Evolutionary conservation across 108 stramenopile species (phyloP).

Genomic region (Hondaea fermentalgiana): DNA sequence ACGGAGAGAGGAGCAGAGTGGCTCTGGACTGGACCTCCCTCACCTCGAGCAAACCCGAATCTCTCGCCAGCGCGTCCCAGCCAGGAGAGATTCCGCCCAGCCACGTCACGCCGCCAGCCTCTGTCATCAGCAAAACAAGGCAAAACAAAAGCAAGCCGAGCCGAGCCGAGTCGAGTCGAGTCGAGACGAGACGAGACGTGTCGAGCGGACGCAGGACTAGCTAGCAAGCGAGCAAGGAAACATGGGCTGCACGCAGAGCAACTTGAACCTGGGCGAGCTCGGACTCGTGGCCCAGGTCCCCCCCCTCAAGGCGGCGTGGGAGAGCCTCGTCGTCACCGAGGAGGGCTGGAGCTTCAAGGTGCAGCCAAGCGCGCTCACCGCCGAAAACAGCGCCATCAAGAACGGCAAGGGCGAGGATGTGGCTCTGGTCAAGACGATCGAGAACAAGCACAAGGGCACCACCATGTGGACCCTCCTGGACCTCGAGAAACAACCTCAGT

Average conservation of each 20-base stretch:
- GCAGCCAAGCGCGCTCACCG: not conserved
- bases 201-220: no score
- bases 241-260: not conserved
- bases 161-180: no score
- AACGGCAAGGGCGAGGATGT: not conserved
- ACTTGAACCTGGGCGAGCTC: no score
- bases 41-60: no score
- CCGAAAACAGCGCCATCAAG: not conserved
- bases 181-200: no score
- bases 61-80: no score
- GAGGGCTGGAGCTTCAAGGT: not conserved
- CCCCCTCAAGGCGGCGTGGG: not conserved
- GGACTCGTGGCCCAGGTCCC: not conserved
- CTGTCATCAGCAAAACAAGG: no score
- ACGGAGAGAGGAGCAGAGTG: no score
- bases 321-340: not conserved
- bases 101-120: no score
- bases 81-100: no score
- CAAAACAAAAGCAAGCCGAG: no score
- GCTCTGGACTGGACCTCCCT: no score
- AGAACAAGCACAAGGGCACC: not conserved
- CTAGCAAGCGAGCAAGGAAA: not conserved
- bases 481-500: not conserved
- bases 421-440: not conserved
- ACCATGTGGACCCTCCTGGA: not conserved